Base-by-base conservation (phyloP, 306 rosid genomes). In the Hippophae rhamnoides region DNA sequence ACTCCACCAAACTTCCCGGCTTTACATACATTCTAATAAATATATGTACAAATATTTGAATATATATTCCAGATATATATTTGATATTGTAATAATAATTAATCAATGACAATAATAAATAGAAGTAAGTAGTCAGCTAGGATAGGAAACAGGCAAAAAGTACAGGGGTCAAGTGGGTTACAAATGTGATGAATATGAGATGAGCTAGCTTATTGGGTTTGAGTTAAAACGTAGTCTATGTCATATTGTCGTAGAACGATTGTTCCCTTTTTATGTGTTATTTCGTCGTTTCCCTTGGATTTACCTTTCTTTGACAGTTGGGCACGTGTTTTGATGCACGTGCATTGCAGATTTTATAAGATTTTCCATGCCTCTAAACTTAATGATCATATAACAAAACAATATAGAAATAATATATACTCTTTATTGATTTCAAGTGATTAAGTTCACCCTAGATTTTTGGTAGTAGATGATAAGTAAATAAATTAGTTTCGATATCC, bases 231-330 rank as follows among this genome's bases (percentile, higher is more conserved):
- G 13, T 48, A 12, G 7, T 2, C 47, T 7, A 7, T 7, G 7
- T 62, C 65, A 62, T 58, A 70, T 63, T 76, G 58, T 74, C 59
- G 71, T 71, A 13, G 76, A 81, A 76, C 79, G 85, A 79, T 81
- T 81, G 76, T 84, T 84, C 81, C 82, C 79, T 47, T 78, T 79
- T 81, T 69, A 58, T 74, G 71, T 76, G 61, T 67, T 31, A 69
- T 76, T 82, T 67, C 72, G 81, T 82, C 81, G 82, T 82, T 79
- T 77, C 76, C 71, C 51, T 71, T 77, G 86, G 77, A 77, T 60
- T 83, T 62, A 52, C 58, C 72, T 71, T 41, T 18, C 62, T 72
- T 65, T 68, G 66, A 66, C 72, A 73, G 80, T 65, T 83, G 60
- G 64, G 57, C 70, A 69, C 63, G 76, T 62, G 90, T n/a, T n/a